Base-by-base conservation (phyloP, 192 early-diverging fungal genomes). In the Coemansia sp. region DNA sequence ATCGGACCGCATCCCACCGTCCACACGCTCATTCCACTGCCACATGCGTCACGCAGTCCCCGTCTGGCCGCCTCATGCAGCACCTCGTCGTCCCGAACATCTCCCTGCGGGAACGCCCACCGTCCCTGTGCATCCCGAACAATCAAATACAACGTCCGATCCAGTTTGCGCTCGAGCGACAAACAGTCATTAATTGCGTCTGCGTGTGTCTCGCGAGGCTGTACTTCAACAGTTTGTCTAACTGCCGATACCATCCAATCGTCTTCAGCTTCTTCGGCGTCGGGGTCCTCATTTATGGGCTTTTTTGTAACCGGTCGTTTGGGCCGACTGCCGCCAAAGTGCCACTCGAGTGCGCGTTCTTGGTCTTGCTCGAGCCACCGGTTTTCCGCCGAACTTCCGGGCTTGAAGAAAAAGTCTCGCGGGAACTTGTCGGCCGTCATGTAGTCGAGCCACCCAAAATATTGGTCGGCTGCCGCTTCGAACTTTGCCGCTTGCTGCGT, bases 1-100 rank as follows among this genome's bases (percentile, higher is more conserved):
- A 94, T 84, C 3, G 94, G 94, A 17, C 87, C 87, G 57, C 84
- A 73, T n/a, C 93, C 93, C 9, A 96, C 94, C 49, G 91, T 85
- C 92, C 92, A 96, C 15, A 87, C 82, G 64, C 92, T 90, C 88
- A 94, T 88, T 52, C 85, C 73, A 32, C 66, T 70, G 52, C 93
- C 94, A 72, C 90, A 92, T 41, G 80, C 79, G 35, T 89, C 88
- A 39, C 75, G 73, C 58, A 95, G 70, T 55, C 85, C 84, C 65
- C 92, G 87, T 59, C 82, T 77, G 37, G 94, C 92, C 49, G 90
- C 92, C 86, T 93, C 72, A 14, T 66, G 58, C n/a, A 95, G 75
- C 52, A 87, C 79, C 83, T 95, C 93, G 11, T 76, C 71, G 25
- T 69, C 74, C 58, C 84, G 76, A 2, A 93, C 80, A 3, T 67